A percentile compares a stretch with the other conserved stretches of the same genome.
Conservation (phyloP, 805 yeast species). For the Lachancea mirantina region DNA sequence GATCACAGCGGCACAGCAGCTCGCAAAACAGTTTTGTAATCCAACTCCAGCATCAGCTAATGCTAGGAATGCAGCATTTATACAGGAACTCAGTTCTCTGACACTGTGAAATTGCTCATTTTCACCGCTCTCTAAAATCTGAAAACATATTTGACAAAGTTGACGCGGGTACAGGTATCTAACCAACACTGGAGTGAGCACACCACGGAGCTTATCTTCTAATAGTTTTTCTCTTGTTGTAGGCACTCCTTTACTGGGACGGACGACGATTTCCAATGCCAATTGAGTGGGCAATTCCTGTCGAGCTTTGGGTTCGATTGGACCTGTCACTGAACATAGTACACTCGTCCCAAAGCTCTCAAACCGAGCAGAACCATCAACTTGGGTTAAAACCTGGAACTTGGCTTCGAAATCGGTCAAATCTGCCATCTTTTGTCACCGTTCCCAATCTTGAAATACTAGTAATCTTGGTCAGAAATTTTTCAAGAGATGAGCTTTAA, state of each 20-base stretch:
- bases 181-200: constrained; percentile 54
- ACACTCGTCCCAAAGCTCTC: constrained; percentile 47
- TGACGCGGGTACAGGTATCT: constrained; percentile 72
- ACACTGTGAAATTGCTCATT: constrained; percentile 26
- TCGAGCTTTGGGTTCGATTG: constrained; percentile 73
- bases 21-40: constrained; percentile 52
- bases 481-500: constrained; percentile 1
- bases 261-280: constrained; percentile 66
- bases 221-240: constrained; percentile 67
- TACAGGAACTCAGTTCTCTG: constrained; percentile 56
- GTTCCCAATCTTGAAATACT: no score
- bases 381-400: constrained; percentile 41
- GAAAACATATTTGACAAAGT: constrained; percentile 61
- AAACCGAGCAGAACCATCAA: constrained; percentile 75
- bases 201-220: constrained; percentile 61
- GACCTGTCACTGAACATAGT: constrained; percentile 80
- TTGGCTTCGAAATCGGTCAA: constrained; percentile 12
- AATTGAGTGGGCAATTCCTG: constrained; percentile 80
- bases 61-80: constrained; percentile 70
- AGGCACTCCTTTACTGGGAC: constrained; percentile 74
- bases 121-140: constrained; percentile 45
- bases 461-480: no score
- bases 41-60: constrained; percentile 76
- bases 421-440: no score
- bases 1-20: constrained; percentile 42